Percentiles rank a stretch among this genome's conserved stretches.
phyloP scores from a whole-genome alignment of 306 rosid genomes.

The Gleditsia sinensis region DNA sequence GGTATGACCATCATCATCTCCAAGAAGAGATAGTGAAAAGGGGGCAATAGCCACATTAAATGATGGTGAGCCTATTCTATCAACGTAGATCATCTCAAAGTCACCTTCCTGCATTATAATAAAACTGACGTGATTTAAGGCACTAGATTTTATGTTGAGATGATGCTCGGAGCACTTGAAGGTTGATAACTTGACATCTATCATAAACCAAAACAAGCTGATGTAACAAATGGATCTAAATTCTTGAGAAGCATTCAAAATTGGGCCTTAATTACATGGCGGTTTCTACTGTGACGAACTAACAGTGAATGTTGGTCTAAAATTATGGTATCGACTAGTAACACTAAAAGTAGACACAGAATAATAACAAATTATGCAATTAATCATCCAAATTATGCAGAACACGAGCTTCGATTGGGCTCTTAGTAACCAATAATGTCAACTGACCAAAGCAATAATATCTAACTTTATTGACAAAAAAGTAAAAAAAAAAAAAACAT shows the following conservation, averaged over 20 bases:
- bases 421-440: background rate
- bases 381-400: background rate
- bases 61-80: slow-evolving; percentile 19
- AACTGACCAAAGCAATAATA: background rate
- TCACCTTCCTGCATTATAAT: slow-evolving; percentile 45
- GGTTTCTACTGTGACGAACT: background rate
- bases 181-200: no score
- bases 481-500: background rate
- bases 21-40: slow-evolving; percentile 24
- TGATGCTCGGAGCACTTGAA: no score
- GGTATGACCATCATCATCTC: slow-evolving; percentile 27
- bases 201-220: background rate
- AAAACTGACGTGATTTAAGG: background rate
- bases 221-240: slow-evolving; percentile 15
- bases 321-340: background rate
- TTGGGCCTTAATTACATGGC: background rate
- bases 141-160: background rate
- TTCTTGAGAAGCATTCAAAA: background rate
- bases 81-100: slow-evolving; percentile 31
- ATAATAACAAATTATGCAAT: background rate
- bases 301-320: background rate
- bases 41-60: slow-evolving; percentile 30
- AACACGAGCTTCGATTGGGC: background rate
- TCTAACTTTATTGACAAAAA: slow-evolving; percentile 8
- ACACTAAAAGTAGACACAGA: no score